Percentiles rank a stretch among this genome's conserved stretches.
Evolutionary conservation across 139 green algal genomes (phyloP).

Genomic region (Nannochloris sp.): DNA sequence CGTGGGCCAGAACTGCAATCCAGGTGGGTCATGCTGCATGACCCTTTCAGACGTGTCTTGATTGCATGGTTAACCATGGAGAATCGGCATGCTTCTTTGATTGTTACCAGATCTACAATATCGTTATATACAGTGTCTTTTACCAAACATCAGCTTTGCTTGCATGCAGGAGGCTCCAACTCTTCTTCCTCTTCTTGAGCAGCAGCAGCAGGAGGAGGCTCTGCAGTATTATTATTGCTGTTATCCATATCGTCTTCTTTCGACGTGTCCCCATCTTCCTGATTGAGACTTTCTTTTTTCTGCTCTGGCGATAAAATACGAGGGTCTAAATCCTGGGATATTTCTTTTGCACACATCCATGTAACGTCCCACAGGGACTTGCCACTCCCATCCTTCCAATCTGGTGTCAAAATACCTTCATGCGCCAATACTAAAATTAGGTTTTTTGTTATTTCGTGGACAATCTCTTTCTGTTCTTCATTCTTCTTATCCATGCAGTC

Average conservation of each 20-base stretch:
- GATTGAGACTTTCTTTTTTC: neutral
- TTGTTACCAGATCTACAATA: too few species aligned
- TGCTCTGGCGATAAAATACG: neutral
- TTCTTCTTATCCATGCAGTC: conserved; percentile 38
- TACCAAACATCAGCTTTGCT: neutral
- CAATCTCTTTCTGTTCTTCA: conserved; percentile 69
- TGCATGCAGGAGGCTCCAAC: neutral
- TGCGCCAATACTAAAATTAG: conserved; percentile 85
- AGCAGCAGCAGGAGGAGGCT: neutral
- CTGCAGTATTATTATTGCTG: neutral
- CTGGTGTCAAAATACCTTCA: conserved; percentile 41
- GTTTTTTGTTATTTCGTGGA: conserved; percentile 91
- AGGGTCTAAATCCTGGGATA: conserved; percentile 39
- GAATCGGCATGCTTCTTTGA: too few species aligned
- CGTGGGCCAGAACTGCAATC: too few species aligned
- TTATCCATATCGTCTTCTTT: neutral
- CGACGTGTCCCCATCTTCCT: too few species aligned
- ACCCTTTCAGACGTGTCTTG: too few species aligned
- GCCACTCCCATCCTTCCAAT: conserved; percentile 27
- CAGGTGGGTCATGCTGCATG: too few species aligned
- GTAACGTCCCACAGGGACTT: conserved; percentile 70
- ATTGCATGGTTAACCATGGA: too few species aligned
- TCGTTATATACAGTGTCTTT: neutral
- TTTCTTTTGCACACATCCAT: conserved; percentile 39
- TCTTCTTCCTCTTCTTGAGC: neutral